Conservation (phyloP, 768 basidiomycete genomes). For the Tulasnella sp. region DNA sequence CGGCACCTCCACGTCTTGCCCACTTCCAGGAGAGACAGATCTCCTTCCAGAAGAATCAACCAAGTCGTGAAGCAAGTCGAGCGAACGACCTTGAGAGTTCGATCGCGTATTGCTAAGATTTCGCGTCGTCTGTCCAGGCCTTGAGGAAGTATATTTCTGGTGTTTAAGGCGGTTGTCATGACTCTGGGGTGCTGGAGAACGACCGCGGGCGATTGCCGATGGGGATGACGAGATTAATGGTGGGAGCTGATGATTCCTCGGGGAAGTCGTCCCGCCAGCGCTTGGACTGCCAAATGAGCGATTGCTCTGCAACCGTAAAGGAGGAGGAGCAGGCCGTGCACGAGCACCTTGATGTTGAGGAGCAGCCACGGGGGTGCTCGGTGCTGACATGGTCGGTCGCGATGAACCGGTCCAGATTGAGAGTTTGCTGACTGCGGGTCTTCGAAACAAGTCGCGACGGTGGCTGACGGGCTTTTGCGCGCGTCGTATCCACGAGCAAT, state of each 20-base stretch:
- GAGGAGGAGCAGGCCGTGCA: neutral
- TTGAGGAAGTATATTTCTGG: too few relatives aligned
- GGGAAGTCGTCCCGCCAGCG: neutral
- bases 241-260: neutral
- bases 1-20: neutral
- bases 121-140: too few relatives aligned
- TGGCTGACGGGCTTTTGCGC: too few relatives aligned
- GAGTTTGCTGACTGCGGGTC: neutral
- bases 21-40: conserved; percentile 31
- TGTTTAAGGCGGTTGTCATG: too few relatives aligned
- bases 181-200: too few relatives aligned
- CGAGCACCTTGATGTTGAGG: neutral
- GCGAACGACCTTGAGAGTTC: conserved; percentile 32
- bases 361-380: neutral
- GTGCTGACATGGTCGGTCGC: neutral
- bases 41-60: conserved; percentile 68
- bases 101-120: too few relatives aligned
- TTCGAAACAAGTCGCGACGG: neutral
- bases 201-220: too few relatives aligned
- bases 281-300: too few relatives aligned
- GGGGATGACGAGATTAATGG: too few relatives aligned
- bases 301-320: neutral
- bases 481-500: too few relatives aligned
- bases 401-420: neutral
- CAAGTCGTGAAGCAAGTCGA: conserved; percentile 43